Evolutionary conservation across 2,329 filamentous ascomycete species (phyloP), one percentile per base, ranked within the genome.

Genomic region (Diaporthe australafricana): DNA sequence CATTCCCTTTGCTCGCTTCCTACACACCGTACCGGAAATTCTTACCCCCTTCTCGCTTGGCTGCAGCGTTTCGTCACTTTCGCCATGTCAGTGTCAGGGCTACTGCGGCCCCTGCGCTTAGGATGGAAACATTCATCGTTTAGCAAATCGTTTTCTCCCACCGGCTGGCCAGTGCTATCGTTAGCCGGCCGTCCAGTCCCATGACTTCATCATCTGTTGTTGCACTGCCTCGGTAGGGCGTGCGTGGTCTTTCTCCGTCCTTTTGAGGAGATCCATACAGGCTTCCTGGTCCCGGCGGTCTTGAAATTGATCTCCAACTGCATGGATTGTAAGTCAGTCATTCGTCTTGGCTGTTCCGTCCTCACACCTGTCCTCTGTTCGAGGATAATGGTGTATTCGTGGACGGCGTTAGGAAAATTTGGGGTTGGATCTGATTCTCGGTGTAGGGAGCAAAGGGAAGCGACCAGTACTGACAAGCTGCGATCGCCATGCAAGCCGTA

Each of bases 401-500:
- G 52, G 52, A 40, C 6, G 53, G 30, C 20, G 2, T 20, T 42
- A 35, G 20, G n/a, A 16, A n/a, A 22, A 60, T 63, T 40, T 17
- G 25, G 20, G n/a, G 14, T n/a, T 30, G 70, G 48, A 22, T 53
- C 50, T 70, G 65, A 60, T 70, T 8, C 12, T 74, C 50, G 22
- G 20, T 25, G 65, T n/a, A 65, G 68, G 53, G 52, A 30, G 27
- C 5, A n/a, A 60, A 27, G 53, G 35, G 38, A 52, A 35, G 55
- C 42, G 62, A 47, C 35, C 30, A 50, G n/a, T 12, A 81, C 82
- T 78, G 78, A 88, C 84, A 89, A 77, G 84, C 85, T 70, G 85
- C 84, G 74, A 89, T 87, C 2, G 86, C 87, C 83, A 89, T 87
- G 22, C 84, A 88, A 0, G 87, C 86, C 1, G 86, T 87, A 71